Base-by-base conservation (phyloP, 2,329 filamentous ascomycete species). In the Aspergillus pseudotamarii region DNA sequence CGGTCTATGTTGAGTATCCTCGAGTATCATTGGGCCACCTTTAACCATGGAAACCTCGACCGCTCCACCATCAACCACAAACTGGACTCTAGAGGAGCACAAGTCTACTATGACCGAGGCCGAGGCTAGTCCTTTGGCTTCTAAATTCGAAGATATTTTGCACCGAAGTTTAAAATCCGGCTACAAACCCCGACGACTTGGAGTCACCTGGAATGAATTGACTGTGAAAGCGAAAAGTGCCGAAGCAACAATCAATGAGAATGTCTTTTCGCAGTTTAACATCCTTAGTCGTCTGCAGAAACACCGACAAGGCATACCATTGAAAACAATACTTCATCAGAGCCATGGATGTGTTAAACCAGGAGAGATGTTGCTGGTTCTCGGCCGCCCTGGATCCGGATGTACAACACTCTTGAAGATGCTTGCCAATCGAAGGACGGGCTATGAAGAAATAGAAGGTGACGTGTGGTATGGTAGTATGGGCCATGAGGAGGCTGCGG, bases 361-460 rank as follows among this genome's bases (percentile, higher is more conserved):
- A 0, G 89, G 88, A 23, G 88, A 91, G 73, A 90, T 91, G 89
- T 75, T 90, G 1, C 79, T 91, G 0, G 88, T 91, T 0, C 79
- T 91, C 0, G 89, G 89, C 2, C 82, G 88, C 1, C 89, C 89
- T 0, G 89, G 89, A 0, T 82, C 87, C 11, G 89, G 89, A 41
- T 92, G 90, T 73, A 90, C 89, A 0, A 89, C 89, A 0, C 81
- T 92, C 14, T 80, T 92, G 55, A 91, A 89, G 69, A 81, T 89
- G 66, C 80, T 92, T 6, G 83, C 87, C 51, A 91, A 91, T 69
- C 83, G 85, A 61, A 79, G 88, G 50, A 76, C 74, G 8, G 88
- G 88, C 6, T 91, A 84, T 67, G 80, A 83, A 51, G 80, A 79
- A 0, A 81, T 90, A 3, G 73, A 81, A 0, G 88, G 45, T 8